These are phyloP conservation scores for Nannochloropsis granulata DNA, from an alignment of 108 stramenopile genomes.

Conservation along the genomic window DNA sequence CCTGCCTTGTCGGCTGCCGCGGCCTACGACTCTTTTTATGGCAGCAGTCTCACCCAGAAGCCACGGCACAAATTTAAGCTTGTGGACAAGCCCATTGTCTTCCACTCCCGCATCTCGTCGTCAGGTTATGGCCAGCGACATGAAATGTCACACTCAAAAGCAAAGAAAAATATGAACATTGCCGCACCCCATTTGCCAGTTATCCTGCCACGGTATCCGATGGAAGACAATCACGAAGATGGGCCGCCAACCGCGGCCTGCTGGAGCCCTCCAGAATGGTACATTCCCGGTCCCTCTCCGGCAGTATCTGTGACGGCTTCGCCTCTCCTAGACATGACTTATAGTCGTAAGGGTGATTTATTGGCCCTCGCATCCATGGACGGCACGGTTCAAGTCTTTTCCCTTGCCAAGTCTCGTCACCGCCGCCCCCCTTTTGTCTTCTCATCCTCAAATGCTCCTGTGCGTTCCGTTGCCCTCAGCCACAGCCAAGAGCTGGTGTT, in stretches of 20 bases:
- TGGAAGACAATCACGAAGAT: neutral
- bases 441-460: neutral
- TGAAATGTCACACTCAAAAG: neutral
- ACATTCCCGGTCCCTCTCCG: neutral
- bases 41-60: neutral
- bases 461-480: neutral
- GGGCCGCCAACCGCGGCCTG: neutral
- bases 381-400: neutral
- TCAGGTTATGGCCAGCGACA: neutral
- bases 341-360: neutral
- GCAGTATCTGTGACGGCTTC: neutral
- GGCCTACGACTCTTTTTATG: neutral
- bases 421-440: neutral
- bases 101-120: neutral
- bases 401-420: neutral
- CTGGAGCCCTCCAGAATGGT: neutral
- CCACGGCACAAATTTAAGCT: neutral
- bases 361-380: neutral
- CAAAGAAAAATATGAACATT: neutral
- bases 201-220: neutral
- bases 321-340: neutral
- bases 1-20: neutral
- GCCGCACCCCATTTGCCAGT: neutral
- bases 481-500: neutral
- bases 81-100: neutral